These are phyloP conservation scores for Yamadazyma ubonensis DNA, from an alignment of 805 yeast genomes.

Conservation along the genomic window DNA sequence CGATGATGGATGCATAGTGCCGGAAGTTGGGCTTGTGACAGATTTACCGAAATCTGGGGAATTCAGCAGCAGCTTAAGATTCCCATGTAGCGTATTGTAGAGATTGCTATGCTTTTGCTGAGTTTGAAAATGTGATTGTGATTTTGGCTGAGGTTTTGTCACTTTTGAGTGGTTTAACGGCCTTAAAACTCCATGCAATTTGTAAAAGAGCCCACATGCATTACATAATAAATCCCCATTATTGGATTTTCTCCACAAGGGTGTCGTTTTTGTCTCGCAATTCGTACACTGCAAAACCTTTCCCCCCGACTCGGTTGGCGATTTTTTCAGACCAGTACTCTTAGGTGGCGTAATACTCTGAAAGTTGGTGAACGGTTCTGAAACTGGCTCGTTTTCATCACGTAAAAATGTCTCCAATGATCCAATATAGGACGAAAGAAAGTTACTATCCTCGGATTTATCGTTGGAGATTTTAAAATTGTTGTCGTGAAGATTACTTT, in stretches of 20 bases:
- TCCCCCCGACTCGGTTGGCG: slow-evolving; percentile 14
- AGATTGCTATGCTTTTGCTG: slow-evolving; percentile 1
- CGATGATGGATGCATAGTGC: background rate
- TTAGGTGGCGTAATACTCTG: slow-evolving; percentile 17
- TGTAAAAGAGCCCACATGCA: slow-evolving; percentile 47
- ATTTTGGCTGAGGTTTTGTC: background rate
- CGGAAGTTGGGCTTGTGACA: background rate
- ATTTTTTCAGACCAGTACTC: slow-evolving; percentile 13
- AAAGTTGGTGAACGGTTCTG: slow-evolving; percentile 5
- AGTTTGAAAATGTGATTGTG: too few species aligned
- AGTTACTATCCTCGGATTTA: slow-evolving; percentile 18
- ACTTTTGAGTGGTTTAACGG: slow-evolving; percentile 26
- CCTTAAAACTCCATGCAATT: slow-evolving; percentile 44
- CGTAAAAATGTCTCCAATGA: slow-evolving; percentile 38
- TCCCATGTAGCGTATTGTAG: slow-evolving; percentile 5
- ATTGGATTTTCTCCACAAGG: slow-evolving; percentile 44
- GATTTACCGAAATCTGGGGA: background rate
- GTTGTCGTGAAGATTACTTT: background rate
- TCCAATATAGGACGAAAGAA: slow-evolving; percentile 38
- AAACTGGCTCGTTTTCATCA: slow-evolving; percentile 20
- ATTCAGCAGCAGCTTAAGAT: background rate
- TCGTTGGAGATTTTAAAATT: slow-evolving; percentile 6
- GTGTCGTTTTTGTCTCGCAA: slow-evolving; percentile 45
- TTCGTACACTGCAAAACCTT: slow-evolving; percentile 38
- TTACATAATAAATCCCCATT: slow-evolving; percentile 45